Conservation (phyloP, 148 eudicot genomes). For the Suaeda aralocaspica region DNA sequence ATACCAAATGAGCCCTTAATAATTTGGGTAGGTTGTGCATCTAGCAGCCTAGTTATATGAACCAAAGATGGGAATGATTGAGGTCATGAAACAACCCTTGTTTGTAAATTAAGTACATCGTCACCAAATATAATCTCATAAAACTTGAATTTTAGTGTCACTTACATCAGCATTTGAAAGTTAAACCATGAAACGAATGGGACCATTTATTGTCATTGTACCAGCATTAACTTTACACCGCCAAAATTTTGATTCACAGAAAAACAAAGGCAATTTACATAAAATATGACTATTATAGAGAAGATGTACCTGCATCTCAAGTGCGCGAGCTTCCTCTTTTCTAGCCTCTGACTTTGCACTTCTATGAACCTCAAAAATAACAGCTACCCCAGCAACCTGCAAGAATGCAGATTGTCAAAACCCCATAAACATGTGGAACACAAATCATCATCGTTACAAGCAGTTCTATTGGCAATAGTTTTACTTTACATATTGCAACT, state of each 20-base stretch:
- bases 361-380: conserved; percentile 83
- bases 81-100: not conserved
- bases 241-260: too few relatives aligned
- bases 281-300: not conserved
- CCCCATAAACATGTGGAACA: not conserved
- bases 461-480: not conserved
- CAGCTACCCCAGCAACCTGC: conserved; percentile 82
- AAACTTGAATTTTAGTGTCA: not conserved
- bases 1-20: too few relatives aligned
- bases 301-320: conserved; percentile 61
- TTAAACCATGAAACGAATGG: not conserved
- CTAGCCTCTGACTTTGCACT: conserved; percentile 82
- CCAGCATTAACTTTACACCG: not conserved
- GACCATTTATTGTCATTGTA: not conserved
- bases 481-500: not conserved
- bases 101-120: not conserved
- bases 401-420: conserved; percentile 1
- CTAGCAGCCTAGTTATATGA: too few relatives aligned
- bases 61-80: not conserved
- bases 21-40: too few relatives aligned
- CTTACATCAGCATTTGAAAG: not conserved
- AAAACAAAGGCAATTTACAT: not conserved
- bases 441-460: not conserved
- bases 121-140: not conserved
- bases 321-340: conserved; percentile 74